Percentiles rank a stretch among this genome's conserved stretches.
phyloP scores from a whole-genome alignment of 306 rosid genomes.

The Cicer yamashitae region DNA sequence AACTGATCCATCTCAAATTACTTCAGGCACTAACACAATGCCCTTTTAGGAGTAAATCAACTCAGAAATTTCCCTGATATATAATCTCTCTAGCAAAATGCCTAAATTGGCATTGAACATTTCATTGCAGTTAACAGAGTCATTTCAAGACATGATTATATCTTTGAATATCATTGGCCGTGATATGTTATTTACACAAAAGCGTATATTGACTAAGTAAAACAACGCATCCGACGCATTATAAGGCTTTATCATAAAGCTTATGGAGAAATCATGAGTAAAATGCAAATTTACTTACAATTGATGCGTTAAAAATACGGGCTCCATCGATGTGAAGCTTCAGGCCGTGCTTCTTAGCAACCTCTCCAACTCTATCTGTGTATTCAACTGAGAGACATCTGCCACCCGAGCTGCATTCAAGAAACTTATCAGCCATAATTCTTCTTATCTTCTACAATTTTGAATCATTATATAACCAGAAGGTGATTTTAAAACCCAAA shows the following conservation, averaged over 20 bases:
- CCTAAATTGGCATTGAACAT: constrained; percentile 5
- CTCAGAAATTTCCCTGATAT: not conserved
- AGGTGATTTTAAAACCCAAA: no score
- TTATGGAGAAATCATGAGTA: constrained; percentile 17
- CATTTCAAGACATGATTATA: constrained; percentile 16
- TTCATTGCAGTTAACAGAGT: not conserved
- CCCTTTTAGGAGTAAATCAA: not conserved
- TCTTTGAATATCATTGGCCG: constrained; percentile 6
- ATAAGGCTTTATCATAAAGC: not conserved
- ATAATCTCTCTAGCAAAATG: constrained; percentile 14
- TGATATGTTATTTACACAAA: constrained; percentile 14
- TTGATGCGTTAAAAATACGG: constrained; percentile 86
- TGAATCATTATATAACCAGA: no score
- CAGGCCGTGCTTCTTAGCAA: constrained; percentile 85
- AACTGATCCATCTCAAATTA: not conserved
- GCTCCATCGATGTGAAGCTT: constrained; percentile 98
- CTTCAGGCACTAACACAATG: not conserved
- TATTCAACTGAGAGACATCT: constrained; percentile 84
- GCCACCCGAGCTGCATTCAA: constrained; percentile 82
- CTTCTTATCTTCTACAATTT: no score
- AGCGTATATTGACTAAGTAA: not conserved
- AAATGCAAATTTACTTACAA: constrained; percentile 57
- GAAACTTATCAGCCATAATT: constrained; percentile 22
- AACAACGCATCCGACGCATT: not conserved
- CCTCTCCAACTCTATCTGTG: constrained; percentile 80